phyloP scores from a whole-genome alignment of 768 basidiomycete species.

The Cyathus striatus region DNA sequence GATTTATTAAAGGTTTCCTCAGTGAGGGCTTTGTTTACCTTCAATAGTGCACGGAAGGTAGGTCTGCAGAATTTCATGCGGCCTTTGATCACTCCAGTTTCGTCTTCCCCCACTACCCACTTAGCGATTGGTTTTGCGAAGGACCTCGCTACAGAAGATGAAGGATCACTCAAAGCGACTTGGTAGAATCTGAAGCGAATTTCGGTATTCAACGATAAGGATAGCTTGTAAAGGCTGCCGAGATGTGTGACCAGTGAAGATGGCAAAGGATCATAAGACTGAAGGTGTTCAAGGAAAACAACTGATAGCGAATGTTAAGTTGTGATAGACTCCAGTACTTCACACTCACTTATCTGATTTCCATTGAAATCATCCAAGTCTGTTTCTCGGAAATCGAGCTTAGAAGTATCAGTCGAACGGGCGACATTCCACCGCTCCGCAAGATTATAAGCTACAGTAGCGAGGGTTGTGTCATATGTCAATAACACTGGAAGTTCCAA shows the following conservation, averaged over 20 bases:
- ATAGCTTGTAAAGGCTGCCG: slow-evolving; percentile 43
- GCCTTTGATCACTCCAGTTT: slow-evolving; percentile 60
- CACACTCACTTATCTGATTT: slow-evolving; percentile 65
- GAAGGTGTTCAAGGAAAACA: slow-evolving; percentile 80
- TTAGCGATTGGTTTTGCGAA: slow-evolving; percentile 50
- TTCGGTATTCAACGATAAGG: slow-evolving; percentile 66
- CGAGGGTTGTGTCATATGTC: slow-evolving; percentile 71
- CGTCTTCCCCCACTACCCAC: slow-evolving; percentile 69
- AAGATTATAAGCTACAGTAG: slow-evolving; percentile 62
- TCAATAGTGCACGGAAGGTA: slow-evolving; percentile 47
- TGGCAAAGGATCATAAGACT: slow-evolving; percentile 59
- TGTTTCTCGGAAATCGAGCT: slow-evolving; percentile 47
- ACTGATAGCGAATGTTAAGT: slow-evolving; percentile 32
- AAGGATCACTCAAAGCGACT: slow-evolving; percentile 51
- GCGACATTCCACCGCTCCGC: slow-evolving; percentile 73
- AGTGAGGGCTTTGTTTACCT: slow-evolving; percentile 52
- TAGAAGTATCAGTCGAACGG: slow-evolving; percentile 38
- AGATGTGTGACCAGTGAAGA: slow-evolving; percentile 53
- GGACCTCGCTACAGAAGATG: slow-evolving; percentile 39
- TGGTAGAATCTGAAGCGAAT: slow-evolving; percentile 76
- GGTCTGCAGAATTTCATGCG: slow-evolving; percentile 86
- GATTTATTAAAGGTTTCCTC: slow-evolving; percentile 38
- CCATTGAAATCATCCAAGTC: slow-evolving; percentile 67
- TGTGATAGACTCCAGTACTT: too few species aligned
- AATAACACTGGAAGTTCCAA: slow-evolving; percentile 65